Percentiles rank a stretch among this genome's conserved stretches.
These are phyloP conservation scores for Calonectria fujianensis DNA, from an alignment of 2,329 filamentous ascomycete species.

Conservation along the genomic window DNA sequence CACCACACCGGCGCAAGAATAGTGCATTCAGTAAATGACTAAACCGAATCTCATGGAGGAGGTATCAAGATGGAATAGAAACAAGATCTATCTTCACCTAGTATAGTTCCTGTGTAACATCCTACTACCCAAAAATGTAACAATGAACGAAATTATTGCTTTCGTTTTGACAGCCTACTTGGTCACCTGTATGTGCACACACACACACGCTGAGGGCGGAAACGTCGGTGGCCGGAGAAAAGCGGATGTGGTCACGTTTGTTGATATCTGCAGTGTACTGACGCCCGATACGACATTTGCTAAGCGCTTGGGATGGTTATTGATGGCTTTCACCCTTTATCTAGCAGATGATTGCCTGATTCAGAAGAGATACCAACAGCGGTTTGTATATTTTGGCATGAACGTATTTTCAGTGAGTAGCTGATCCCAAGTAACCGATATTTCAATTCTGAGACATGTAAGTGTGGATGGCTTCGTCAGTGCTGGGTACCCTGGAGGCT, in stretches of 20 bases:
- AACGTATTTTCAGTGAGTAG: not conserved
- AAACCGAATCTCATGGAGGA: too few relatives aligned
- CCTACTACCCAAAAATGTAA: too few relatives aligned
- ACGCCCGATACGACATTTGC: not conserved
- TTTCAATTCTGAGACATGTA: not conserved
- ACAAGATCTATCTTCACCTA: not conserved
- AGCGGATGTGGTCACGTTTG: not conserved
- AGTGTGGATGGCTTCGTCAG: not conserved
- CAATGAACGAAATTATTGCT: too few relatives aligned
- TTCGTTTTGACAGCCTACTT: not conserved
- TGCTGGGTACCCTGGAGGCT: not conserved
- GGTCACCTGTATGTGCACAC: not conserved
- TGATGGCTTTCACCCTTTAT: not conserved
- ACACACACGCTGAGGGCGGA: not conserved
- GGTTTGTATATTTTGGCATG: constrained; percentile 6
- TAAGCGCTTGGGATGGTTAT: not conserved
- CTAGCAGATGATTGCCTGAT: not conserved
- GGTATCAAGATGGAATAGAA: constrained; percentile 1
- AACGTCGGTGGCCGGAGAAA: constrained; percentile 1
- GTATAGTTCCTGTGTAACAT: not conserved
- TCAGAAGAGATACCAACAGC: not conserved
- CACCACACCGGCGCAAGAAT: not conserved
- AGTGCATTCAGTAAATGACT: too few relatives aligned
- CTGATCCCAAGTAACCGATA: not conserved
- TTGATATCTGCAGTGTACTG: not conserved